A percentile compares a stretch with the other conserved stretches of the same genome.
Conservation (phyloP, 345 rosid species). For the Leavenworthia alabamica region DNA sequence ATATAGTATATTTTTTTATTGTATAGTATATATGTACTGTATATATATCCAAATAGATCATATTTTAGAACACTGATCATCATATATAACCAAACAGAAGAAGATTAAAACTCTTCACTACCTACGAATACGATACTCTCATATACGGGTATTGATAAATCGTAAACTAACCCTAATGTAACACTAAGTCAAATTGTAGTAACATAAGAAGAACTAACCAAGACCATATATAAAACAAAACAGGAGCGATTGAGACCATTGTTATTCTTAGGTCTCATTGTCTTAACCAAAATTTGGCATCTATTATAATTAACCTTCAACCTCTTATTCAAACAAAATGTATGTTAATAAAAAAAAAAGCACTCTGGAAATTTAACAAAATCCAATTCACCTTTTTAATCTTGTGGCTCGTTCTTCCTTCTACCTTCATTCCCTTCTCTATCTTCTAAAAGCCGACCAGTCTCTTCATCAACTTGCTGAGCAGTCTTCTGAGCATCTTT, state of each 20-base stretch:
- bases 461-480: slow-evolving; percentile 48
- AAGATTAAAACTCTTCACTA: neutral
- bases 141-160: neutral
- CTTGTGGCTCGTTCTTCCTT: slow-evolving; percentile 58
- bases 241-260: neutral
- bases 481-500: slow-evolving; percentile 49
- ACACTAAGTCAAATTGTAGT: neutral
- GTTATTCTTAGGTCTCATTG: neutral
- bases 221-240: neutral
- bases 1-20: no score
- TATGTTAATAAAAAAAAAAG: neutral
- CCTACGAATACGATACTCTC: neutral
- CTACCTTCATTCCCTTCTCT: slow-evolving; percentile 41
- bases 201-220: neutral
- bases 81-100: neutral
- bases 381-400: slow-evolving; percentile 23
- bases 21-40: neutral
- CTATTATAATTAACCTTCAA: slow-evolving; percentile 3
- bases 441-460: slow-evolving; percentile 47
- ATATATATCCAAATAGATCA: no score
- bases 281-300: neutral
- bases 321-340: slow-evolving; percentile 21
- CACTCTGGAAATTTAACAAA: neutral
- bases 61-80: neutral
- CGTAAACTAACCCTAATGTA: neutral